phyloP scores from a whole-genome alignment of 1,284 basidiomycete species.

The Phlebopus sp. region DNA sequence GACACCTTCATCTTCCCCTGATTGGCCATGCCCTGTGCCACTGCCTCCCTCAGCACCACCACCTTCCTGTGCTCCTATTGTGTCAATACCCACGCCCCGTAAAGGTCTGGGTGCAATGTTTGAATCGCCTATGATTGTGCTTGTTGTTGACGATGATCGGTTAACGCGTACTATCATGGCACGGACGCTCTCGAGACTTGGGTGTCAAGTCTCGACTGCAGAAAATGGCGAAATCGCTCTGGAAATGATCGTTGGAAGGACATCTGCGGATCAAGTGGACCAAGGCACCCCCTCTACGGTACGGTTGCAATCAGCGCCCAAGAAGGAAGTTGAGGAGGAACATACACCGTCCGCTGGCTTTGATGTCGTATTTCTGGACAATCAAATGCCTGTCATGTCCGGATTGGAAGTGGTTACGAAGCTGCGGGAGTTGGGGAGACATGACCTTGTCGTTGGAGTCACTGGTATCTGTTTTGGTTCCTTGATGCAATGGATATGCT shows the following conservation, averaged over 20 bases:
- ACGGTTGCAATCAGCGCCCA: constrained; percentile 13
- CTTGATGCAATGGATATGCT: constrained; percentile 13
- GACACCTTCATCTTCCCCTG: constrained; percentile 4
- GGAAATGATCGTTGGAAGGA: constrained; percentile 59
- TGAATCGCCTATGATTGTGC: constrained; percentile 51
- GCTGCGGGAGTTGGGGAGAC: constrained; percentile 63
- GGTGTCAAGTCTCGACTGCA: constrained; percentile 77
- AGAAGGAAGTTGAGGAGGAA: constrained; percentile 14
- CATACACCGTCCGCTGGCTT: constrained; percentile 32
- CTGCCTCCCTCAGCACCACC: neutral
- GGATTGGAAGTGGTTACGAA: constrained; percentile 71
- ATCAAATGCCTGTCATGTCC: constrained; percentile 84
- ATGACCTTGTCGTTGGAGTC: constrained; percentile 77
- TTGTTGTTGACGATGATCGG: constrained; percentile 78
- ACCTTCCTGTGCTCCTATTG: constrained; percentile 5
- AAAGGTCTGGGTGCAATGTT: constrained; percentile 32
- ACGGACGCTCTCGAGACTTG: constrained; percentile 74
- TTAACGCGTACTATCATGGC: constrained; percentile 83
- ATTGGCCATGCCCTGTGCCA: constrained; percentile 3
- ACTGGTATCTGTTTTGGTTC: constrained; percentile 43
- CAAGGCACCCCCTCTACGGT: neutral
- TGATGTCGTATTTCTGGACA: constrained; percentile 81
- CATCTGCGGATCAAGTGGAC: neutral
- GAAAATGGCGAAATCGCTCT: constrained; percentile 85
- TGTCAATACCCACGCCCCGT: constrained; percentile 24